Evolutionary conservation across 192 early-diverging fungal genomes (phyloP).

Genomic region (Rhizoclosmatium globosum): DNA sequence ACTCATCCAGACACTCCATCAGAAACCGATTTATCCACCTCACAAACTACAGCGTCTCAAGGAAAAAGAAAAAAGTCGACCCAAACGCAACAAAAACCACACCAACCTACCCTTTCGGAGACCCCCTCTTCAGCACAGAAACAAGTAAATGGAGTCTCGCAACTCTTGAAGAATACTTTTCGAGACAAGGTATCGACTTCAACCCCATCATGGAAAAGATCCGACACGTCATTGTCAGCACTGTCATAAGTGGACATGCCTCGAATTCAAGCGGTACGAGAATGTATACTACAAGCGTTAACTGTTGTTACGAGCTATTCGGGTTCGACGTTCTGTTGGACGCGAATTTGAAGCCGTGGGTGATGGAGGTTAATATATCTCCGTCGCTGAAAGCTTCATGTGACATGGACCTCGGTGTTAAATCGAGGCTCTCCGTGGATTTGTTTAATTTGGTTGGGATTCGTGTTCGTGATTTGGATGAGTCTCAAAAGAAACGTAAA

Average conservation of each 20-base stretch:
- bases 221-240: constrained; percentile 48
- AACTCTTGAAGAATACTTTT: constrained; percentile 47
- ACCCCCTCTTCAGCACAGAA: constrained; percentile 38
- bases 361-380: constrained; percentile 69
- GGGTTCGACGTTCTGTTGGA: constrained; percentile 69
- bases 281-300: constrained; percentile 48
- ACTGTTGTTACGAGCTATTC: constrained; percentile 67
- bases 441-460: constrained; percentile 58
- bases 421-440: constrained; percentile 47
- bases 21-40: constrained; percentile 56
- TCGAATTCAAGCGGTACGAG: constrained; percentile 49
- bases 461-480: constrained; percentile 40
- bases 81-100: neutral
- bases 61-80: constrained; percentile 40
- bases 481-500: constrained; percentile 24
- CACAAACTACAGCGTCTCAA: constrained; percentile 58
- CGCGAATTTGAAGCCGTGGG: constrained; percentile 59
- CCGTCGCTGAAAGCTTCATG: constrained; percentile 56
- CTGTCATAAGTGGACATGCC: constrained; percentile 48
- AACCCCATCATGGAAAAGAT: constrained; percentile 41
- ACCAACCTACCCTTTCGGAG: constrained; percentile 31
- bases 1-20: constrained; percentile 13
- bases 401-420: constrained; percentile 50
- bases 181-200: constrained; percentile 41
- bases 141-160: constrained; percentile 52